These are phyloP conservation scores for Ophiostoma ips DNA, from an alignment of 2,329 filamentous ascomycete species.

Conservation along the genomic window DNA sequence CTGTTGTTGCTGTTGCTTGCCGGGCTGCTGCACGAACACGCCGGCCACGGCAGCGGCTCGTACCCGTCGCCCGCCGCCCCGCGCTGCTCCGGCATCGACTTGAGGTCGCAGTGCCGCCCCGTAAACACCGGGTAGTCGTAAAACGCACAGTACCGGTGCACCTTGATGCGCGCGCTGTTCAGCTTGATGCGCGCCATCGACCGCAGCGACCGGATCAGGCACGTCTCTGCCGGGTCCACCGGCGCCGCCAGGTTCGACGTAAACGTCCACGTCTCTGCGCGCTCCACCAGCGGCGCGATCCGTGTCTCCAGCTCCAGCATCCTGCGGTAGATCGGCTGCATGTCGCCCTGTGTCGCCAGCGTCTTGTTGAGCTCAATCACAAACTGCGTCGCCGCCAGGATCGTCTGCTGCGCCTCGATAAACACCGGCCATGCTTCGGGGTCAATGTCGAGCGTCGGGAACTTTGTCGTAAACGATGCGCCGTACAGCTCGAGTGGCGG, in stretches of 20 bases:
- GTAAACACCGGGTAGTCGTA: constrained; percentile 35
- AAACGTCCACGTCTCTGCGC: constrained; percentile 23
- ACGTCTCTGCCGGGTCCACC: constrained; percentile 25
- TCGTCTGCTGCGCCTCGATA: constrained; percentile 33
- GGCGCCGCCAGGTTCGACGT: constrained; percentile 22
- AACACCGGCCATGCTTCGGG: constrained; percentile 30
- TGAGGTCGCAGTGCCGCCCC: constrained; percentile 34
- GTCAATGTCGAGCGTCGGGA: constrained; percentile 27
- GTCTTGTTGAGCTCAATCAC: constrained; percentile 32
- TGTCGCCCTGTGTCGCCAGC: constrained; percentile 23
- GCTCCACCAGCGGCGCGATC: constrained; percentile 24
- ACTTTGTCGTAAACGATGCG: constrained; percentile 29
- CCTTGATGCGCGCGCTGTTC: constrained; percentile 37
- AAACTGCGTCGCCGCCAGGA: constrained; percentile 32
- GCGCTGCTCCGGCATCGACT: constrained; percentile 15
- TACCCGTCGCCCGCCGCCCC: constrained; percentile 16
- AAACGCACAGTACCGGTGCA: constrained; percentile 38
- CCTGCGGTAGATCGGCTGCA: constrained; percentile 26
- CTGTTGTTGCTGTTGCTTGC: neutral
- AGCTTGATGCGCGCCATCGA: constrained; percentile 36
- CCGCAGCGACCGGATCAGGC: constrained; percentile 29
- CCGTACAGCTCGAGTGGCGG: constrained; percentile 12
- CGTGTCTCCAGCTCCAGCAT: constrained; percentile 28
- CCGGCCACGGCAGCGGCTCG: constrained; percentile 21
- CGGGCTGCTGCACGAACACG: constrained; percentile 20